Evolutionary conservation across 2,329 filamentous ascomycete genomes (phyloP).

Genomic region (Pyrenochaeta sp.): DNA sequence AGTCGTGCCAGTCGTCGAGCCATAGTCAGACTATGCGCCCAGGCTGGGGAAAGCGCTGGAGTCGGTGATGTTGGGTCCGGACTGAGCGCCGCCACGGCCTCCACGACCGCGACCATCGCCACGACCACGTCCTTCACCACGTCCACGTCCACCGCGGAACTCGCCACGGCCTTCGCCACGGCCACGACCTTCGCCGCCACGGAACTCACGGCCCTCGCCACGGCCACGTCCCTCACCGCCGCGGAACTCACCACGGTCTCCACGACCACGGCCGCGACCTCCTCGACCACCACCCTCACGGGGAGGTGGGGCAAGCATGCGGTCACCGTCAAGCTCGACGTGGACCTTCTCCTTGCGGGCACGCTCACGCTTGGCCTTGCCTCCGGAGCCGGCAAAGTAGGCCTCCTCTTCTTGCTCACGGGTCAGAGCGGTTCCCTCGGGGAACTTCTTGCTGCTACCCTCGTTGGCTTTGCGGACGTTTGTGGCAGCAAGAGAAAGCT

Average conservation of each 20-base stretch:
- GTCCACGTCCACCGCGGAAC: constrained; percentile 48
- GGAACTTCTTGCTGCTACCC: constrained; percentile 95
- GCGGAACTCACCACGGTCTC: constrained; percentile 65
- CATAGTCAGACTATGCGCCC: constrained; percentile 51
- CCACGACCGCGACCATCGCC: constrained; percentile 59
- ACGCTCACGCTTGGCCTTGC: constrained; percentile 84
- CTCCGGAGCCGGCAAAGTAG: constrained; percentile 76
- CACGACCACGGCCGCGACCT: constrained; percentile 55
- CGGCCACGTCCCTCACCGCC: constrained; percentile 62
- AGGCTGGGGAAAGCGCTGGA: constrained; percentile 63
- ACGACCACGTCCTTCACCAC: constrained; percentile 52
- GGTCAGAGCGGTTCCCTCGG: constrained; percentile 74
- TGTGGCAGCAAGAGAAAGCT: constrained; percentile 71
- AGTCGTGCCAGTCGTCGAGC: constrained; percentile 27
- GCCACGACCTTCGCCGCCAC: constrained; percentile 55
- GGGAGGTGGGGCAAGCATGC: constrained; percentile 63
- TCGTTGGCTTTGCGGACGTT: constrained; percentile 92
- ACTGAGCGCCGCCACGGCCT: constrained; percentile 53
- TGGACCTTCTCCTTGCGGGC: constrained; percentile 92
- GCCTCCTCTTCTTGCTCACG: constrained; percentile 68
- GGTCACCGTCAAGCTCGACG: constrained; percentile 85
- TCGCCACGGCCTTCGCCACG: constrained; percentile 60
- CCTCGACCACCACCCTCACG: constrained; percentile 56
- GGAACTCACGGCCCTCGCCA: constrained; percentile 54
- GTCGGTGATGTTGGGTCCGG: constrained; percentile 60